Conservation (phyloP, 176 grass and related monocot genomes). For the Avena sativa region DNA sequence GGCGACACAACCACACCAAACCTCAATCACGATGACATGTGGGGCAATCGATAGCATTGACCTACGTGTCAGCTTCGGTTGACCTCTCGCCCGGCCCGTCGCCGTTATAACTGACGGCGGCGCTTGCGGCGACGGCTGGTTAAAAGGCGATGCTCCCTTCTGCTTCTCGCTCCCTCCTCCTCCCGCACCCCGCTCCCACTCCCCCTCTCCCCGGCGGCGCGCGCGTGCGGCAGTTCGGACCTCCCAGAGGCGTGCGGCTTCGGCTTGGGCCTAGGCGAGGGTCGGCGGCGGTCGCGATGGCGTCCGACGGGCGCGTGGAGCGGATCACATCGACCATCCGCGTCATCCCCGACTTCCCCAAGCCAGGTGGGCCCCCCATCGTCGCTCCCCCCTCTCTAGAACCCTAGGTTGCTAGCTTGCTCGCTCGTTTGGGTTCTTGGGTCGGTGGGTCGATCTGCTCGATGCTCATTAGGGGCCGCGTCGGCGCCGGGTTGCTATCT, state of each 20-base stretch:
- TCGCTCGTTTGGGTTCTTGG: not conserved
- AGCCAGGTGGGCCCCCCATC: constrained; percentile 60
- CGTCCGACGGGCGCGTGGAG: constrained; percentile 64
- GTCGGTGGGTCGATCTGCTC: not conserved
- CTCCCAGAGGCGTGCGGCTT: not conserved
- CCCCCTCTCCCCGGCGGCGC: constrained; percentile 3
- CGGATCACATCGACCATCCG: constrained; percentile 82
- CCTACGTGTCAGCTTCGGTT: not conserved
- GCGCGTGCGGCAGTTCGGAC: constrained; percentile 11
- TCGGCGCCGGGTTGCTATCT: not conserved
- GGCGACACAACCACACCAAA: not conserved
- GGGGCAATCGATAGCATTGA: fast-evolving
- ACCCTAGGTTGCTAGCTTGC: not conserved
- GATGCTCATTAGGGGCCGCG: not conserved
- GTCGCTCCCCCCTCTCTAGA: not conserved
- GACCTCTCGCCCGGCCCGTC: not conserved
- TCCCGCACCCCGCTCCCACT: not conserved
- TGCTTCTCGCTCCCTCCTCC: not conserved
- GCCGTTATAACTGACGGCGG: not conserved
- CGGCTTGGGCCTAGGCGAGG: not conserved
- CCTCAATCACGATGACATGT: not conserved
- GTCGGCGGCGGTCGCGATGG: constrained; percentile 46
- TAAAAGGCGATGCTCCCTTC: constrained; percentile 1
- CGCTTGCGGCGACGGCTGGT: not conserved
- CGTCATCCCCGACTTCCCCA: constrained; percentile 92